Evolutionary conservation across 768 basidiomycete genomes (phyloP).

Genomic region (Russula foetens): DNA sequence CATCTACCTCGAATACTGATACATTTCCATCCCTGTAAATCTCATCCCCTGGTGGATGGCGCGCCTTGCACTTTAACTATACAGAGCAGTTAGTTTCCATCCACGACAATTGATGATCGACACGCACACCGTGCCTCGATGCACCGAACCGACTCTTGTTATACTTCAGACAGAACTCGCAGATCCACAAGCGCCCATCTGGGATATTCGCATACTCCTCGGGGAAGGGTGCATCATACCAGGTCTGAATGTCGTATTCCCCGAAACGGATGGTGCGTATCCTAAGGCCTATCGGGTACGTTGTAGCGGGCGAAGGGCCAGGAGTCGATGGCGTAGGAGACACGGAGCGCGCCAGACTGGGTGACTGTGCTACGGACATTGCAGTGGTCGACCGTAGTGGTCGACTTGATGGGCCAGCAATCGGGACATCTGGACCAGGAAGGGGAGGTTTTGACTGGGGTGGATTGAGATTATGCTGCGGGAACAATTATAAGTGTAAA

Average conservation of each 20-base stretch:
- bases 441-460: slow-evolving; percentile 44
- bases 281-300: slow-evolving; percentile 38
- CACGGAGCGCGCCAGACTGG: slow-evolving; percentile 15
- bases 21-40: slow-evolving; percentile 87
- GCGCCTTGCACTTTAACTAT: slow-evolving; percentile 89
- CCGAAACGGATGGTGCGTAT: slow-evolving; percentile 91
- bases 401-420: slow-evolving; percentile 51
- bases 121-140: slow-evolving; percentile 72
- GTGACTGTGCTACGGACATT: slow-evolving; percentile 27
- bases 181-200: slow-evolving; percentile 91
- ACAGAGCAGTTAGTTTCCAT: slow-evolving; percentile 1
- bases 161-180: slow-evolving; percentile 97
- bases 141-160: slow-evolving; percentile 92
- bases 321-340: slow-evolving; percentile 36
- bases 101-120: not conserved
- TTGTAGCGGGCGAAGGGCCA: slow-evolving; percentile 12
- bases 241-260: slow-evolving; percentile 87
- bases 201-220: slow-evolving; percentile 93
- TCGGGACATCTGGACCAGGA: slow-evolving; percentile 30
- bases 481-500: not conserved
- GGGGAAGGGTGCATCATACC: slow-evolving; percentile 98
- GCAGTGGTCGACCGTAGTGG: slow-evolving; percentile 55
- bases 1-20: slow-evolving; percentile 97
- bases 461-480: slow-evolving; percentile 13
- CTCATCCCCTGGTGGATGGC: slow-evolving; percentile 97